Base-by-base conservation (phyloP, 768 basidiomycete genomes). In the Termitomyces sp. region DNA sequence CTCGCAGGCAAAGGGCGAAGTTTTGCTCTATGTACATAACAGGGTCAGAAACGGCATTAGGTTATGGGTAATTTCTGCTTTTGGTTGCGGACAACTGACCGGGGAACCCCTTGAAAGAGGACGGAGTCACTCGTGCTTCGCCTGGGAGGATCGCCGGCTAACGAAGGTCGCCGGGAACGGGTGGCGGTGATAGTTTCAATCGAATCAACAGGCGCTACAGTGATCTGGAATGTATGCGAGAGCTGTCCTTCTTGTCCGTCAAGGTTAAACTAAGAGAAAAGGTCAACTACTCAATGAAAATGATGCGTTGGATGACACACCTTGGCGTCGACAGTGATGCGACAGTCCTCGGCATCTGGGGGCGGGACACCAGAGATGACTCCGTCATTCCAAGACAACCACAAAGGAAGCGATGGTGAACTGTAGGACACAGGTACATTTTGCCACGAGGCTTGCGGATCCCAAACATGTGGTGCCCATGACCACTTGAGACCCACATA, bases 391-490 rank as follows among this genome's bases (percentile, higher is more conserved):
- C 96, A 98, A 14, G 80, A 78, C 34, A 99, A 76, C 96, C 96
- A 99, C 0, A 84, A 67, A 1, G 96, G 96, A 12, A 96, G 80
- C 40, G 76, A 79, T 15, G 95, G 92, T 1, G 93, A 96, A 66
- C 80, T 85, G 69, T 91, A 98, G 15, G 81, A 78, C 38, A 96
- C 92, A 50, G 86, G 83, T 65, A 94, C 77, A 69, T 90, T 92
- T 59, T 87, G 79, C 67, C 91, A 87, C 12, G 92, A 88, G 46
- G 88, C 89, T 72, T 98, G 96, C 6, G 96, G 97, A 77, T 98
- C 96, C 94, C 96, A 98, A 48, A 99, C 87, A 63, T 91, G 89
- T 36, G 96, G 95, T 59, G 88, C 84, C 93, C 95, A 99, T 38
- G 83, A 81, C 91, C 92, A 98, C 54, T 81, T 82, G 31, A 93